Conservation (phyloP, 169 alveolate species). For the Amoebophrya sp. region DNA sequence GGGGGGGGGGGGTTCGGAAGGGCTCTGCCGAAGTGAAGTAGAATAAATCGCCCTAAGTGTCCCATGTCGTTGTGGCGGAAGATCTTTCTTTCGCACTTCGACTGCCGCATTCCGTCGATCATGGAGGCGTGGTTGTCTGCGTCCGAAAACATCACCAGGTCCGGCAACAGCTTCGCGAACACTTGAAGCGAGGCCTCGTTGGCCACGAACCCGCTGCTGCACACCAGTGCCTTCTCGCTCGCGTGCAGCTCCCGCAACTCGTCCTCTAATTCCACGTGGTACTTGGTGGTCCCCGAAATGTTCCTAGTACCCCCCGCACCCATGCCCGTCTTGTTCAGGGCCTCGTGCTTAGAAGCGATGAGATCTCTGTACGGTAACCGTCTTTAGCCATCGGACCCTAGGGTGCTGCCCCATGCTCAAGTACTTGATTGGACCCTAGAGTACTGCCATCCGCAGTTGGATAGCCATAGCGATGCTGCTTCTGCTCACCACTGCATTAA, state of each 20-base stretch:
- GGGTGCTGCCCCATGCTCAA: too few species aligned
- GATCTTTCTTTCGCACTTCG: conserved; percentile 43
- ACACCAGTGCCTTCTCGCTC: conserved; percentile 57
- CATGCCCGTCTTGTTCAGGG: conserved; percentile 52
- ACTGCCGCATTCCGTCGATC: conserved; percentile 62
- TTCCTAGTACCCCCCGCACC: conserved; percentile 81
- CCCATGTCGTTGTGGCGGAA: conserved; percentile 53
- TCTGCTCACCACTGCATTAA: too few species aligned
- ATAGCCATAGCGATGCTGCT: too few species aligned
- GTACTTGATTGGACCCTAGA: too few species aligned
- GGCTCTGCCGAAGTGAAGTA: too few species aligned
- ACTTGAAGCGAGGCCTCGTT: conserved; percentile 65
- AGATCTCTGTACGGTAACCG: too few species aligned
- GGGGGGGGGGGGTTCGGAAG: too few species aligned
- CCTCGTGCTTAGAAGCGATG: too few species aligned
- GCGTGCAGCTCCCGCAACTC: conserved; percentile 56
- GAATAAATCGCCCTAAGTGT: conserved; percentile 49
- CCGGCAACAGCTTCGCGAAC: conserved; percentile 49
- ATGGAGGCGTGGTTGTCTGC: conserved; percentile 70
- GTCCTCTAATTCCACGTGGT: conserved; percentile 54
- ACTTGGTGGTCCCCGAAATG: conserved; percentile 60
- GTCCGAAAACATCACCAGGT: conserved; percentile 57
- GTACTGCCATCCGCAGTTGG: too few species aligned
- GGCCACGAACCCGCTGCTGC: conserved; percentile 62
- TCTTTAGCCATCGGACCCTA: too few species aligned